These are phyloP conservation scores for Neofusicoccum sp. DNA, from an alignment of 2,329 filamentous ascomycete genomes.

Conservation along the genomic window DNA sequence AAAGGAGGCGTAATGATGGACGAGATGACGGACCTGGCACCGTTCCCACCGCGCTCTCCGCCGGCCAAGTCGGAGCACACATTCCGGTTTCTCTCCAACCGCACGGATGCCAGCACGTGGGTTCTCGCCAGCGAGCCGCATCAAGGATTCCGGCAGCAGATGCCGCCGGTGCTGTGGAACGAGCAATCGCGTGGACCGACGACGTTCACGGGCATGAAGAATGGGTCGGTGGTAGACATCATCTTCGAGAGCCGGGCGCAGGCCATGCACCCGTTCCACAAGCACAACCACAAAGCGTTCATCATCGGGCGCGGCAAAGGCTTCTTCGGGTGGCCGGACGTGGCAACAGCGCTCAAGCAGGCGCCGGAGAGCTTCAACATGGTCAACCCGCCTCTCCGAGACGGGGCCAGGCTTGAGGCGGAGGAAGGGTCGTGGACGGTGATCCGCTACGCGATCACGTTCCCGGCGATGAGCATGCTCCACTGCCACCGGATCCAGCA, in stretches of 20 bases:
- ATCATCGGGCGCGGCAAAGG: conserved; percentile 52
- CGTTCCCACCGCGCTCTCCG: conserved; percentile 21
- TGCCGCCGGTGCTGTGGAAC: conserved; percentile 23
- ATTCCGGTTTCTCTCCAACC: conserved; percentile 21
- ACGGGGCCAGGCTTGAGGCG: conserved; percentile 34
- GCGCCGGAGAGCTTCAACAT: conserved; percentile 57
- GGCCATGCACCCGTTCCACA: conserved; percentile 62
- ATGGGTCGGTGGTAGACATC: conserved; percentile 33
- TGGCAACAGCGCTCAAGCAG: conserved; percentile 51
- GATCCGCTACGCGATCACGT: conserved; percentile 22
- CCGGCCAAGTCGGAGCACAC: conserved; percentile 20
- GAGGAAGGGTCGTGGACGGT: conserved; percentile 22
- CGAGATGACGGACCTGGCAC: conserved; percentile 20
- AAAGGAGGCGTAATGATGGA: conserved; percentile 19
- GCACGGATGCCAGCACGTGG: conserved; percentile 19
- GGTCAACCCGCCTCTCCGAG: conserved; percentile 53
- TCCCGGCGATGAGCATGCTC: conserved; percentile 24
- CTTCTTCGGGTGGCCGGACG: conserved; percentile 51
- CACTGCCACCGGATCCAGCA: conserved; percentile 20
- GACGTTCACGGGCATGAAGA: conserved; percentile 38
- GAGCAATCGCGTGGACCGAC: conserved; percentile 28
- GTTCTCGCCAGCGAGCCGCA: conserved; percentile 21
- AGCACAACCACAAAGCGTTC: conserved; percentile 62
- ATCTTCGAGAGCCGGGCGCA: conserved; percentile 36
- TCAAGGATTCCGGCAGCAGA: conserved; percentile 23